phyloP scores from a whole-genome alignment of 495 filamentous ascomycete species.

The Podospora comata region DNA sequence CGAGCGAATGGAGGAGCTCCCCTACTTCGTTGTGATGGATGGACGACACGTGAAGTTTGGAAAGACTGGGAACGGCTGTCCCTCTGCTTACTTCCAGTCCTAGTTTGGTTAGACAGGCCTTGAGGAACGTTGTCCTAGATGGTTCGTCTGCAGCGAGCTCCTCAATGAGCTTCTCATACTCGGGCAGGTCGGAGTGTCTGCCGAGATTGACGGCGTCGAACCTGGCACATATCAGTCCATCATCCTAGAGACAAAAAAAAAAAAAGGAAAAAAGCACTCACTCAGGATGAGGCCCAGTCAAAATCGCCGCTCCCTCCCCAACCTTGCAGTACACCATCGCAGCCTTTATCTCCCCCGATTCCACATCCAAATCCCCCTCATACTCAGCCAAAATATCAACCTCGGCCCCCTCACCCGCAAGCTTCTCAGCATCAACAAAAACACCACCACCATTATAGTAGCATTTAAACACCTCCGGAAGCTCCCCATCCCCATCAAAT shows the following conservation, averaged over 20 bases:
- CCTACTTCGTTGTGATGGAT: constrained; percentile 59
- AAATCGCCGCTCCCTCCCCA: constrained; percentile 73
- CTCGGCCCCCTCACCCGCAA: constrained; percentile 48
- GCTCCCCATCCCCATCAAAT: constrained; percentile 47
- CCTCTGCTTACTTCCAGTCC: constrained; percentile 72
- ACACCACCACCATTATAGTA: constrained; percentile 97
- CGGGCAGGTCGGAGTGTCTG: constrained; percentile 56
- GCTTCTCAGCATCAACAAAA: constrained; percentile 75
- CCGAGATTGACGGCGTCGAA: constrained; percentile 81
- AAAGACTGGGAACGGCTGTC: constrained; percentile 73
- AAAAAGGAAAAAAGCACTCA: constrained; percentile 42
- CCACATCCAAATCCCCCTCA: constrained; percentile 69
- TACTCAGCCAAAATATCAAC: constrained; percentile 85
- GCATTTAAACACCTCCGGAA: constrained; percentile 63
- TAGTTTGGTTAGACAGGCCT: constrained; percentile 78
- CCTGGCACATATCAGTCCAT: constrained; percentile 40
- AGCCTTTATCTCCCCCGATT: constrained; percentile 66
- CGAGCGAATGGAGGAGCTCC: constrained; percentile 62
- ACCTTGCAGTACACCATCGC: constrained; percentile 86
- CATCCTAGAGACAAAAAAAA: background rate
- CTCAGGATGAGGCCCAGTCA: constrained; percentile 94
- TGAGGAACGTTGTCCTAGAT: constrained; percentile 70
- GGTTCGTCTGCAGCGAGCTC: constrained; percentile 68
- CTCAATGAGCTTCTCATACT: constrained; percentile 66
- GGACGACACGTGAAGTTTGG: constrained; percentile 79